Percentiles rank a stretch among this genome's conserved stretches.
Conservation (phyloP, 164 flowering plant genomes). For the Piper betle region DNA sequence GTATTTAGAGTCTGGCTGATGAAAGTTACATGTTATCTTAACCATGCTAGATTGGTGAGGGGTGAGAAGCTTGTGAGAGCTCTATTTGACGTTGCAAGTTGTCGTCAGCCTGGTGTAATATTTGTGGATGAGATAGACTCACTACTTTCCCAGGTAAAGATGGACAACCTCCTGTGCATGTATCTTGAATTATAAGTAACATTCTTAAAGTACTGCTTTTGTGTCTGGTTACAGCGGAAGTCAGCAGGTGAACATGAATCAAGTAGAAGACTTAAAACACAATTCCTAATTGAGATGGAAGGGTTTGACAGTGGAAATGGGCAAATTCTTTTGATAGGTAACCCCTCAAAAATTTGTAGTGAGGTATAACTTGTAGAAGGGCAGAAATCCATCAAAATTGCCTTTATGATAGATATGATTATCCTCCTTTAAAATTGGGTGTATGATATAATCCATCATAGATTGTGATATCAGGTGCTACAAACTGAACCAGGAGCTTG, state of each 20-base stretch:
- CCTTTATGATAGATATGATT: not conserved
- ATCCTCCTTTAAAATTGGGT: not conserved
- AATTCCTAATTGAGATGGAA: constrained; percentile 99
- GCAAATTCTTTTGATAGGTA: constrained; percentile 94
- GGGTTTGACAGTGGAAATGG: constrained; percentile 95
- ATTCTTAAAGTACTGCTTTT: not conserved
- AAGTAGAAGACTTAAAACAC: constrained; percentile 92
- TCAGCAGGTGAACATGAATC: constrained; percentile 99
- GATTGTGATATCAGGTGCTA: constrained; percentile 54
- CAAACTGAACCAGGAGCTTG: constrained; percentile 87
- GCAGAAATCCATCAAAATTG: too few relatives aligned
- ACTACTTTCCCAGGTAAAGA: constrained; percentile 81
- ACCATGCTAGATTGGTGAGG: constrained; percentile 78
- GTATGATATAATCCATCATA: not conserved
- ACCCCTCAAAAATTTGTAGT: not conserved
- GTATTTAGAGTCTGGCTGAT: not conserved
- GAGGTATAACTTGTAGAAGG: not conserved
- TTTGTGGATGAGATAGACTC: constrained; percentile 99
- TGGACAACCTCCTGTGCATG: not conserved
- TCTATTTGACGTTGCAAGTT: constrained; percentile 97
- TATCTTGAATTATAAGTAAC: not conserved
- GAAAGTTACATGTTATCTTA: not conserved
- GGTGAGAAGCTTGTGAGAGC: constrained; percentile 96
- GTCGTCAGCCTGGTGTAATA: constrained; percentile 99
- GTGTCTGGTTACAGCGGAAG: constrained; percentile 60